phyloP scores from a whole-genome alignment of 495 filamentous ascomycete genomes.

The Penicillium waksmanii region DNA sequence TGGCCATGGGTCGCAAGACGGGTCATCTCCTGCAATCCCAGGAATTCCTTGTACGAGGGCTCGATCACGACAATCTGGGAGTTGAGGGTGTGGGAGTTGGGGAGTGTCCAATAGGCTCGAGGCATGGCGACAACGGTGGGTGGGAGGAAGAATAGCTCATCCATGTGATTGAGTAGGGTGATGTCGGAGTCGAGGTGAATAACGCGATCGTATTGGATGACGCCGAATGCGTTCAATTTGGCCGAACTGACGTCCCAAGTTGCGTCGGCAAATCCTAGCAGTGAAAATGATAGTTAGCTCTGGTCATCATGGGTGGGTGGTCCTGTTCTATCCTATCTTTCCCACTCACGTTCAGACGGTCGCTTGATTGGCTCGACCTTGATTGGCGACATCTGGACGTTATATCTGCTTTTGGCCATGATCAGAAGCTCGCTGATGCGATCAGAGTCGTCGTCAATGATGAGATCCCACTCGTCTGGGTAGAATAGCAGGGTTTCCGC shows the following conservation, averaged over 20 bases:
- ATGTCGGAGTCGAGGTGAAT: slow-evolving; percentile 72
- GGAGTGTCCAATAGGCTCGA: slow-evolving; percentile 71
- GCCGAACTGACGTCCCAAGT: slow-evolving; percentile 67
- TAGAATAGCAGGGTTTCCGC: slow-evolving; percentile 72
- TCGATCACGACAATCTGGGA: slow-evolving; percentile 68
- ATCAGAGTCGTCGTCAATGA: slow-evolving; percentile 40
- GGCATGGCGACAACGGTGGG: slow-evolving; percentile 63
- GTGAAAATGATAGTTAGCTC: background rate
- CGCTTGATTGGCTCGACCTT: slow-evolving; percentile 54
- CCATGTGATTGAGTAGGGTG: slow-evolving; percentile 65
- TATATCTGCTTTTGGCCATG: slow-evolving; percentile 63
- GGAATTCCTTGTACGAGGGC: slow-evolving; percentile 59
- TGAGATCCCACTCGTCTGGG: slow-evolving; percentile 57
- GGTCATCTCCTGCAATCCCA: slow-evolving; percentile 50
- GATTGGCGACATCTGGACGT: slow-evolving; percentile 63
- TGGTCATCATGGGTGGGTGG: background rate
- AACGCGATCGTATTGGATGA: slow-evolving; percentile 68
- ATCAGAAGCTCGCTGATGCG: slow-evolving; percentile 59
- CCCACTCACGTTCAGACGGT: slow-evolving; percentile 39
- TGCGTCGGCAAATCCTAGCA: slow-evolving; percentile 26
- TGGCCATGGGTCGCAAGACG: slow-evolving; percentile 39
- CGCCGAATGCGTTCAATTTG: slow-evolving; percentile 73
- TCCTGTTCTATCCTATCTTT: background rate
- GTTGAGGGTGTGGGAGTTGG: slow-evolving; percentile 55
- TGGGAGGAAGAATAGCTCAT: slow-evolving; percentile 77